Base-by-base conservation (phyloP, 2,329 filamentous ascomycete species). In the Trichoderma afroharzianum region DNA sequence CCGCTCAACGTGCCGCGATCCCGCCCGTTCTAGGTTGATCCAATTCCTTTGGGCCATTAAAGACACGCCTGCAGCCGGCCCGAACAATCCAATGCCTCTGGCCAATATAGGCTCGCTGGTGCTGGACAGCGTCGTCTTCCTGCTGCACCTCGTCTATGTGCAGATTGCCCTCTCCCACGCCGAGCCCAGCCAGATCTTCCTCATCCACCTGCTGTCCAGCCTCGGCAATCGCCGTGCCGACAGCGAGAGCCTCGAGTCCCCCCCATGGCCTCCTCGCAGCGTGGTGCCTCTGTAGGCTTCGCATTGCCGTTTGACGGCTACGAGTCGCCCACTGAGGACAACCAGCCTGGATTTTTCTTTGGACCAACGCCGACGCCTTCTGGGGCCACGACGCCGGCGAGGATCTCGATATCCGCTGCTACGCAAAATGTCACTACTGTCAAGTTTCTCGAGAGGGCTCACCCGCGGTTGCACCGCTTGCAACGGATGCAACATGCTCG, bases 71-170 rank as follows among this genome's bases (percentile, higher is more conserved):
- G 39, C 24, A 70, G 39, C 58, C 30, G 47, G 43, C 30, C 50
- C 53, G 33, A 12, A 73, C 39, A 36, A 36, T 36, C 33, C 14
- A 36, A 88, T 88, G 86, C 83, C 86, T 76, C 80, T 88, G 72
- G 81, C 82, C 76, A 84, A 87, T 79, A 77, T 88, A 30, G 86
- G 86, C 63, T 83, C 85, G n/a, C 79, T 86, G 39, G 77, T 87
- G 73, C 80, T 88, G 64, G 81, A 86, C 74, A 81, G 87, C 74
- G 80, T 87, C 68, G 84, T 87, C 75, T 88, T 88, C 76, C 79
- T 88, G 74, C 85, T 84, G 53, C 86, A 86, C 66, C 80, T 88
- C 69, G 82, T 86, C 73, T 87, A 87, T 77, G 85, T 88, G 76
- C 83, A 83, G 76, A 83, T 85, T 73, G 85, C 84, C 71, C 81